Base-by-base conservation (phyloP, 139 green algal species). In the Chlamydomonas sp. region DNA sequence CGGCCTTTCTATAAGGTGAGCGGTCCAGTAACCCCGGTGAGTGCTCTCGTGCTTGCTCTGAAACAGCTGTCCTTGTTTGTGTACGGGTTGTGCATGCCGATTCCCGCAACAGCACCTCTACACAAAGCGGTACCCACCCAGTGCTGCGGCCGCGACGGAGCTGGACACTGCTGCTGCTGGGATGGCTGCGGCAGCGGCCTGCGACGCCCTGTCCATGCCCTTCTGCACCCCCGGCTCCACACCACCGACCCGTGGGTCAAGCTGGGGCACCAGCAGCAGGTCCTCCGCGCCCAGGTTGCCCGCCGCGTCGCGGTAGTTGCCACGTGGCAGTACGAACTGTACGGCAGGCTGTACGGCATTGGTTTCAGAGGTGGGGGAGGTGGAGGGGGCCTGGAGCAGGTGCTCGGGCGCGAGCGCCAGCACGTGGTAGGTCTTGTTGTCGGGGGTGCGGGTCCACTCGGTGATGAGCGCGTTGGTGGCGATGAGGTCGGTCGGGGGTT, bases 261-360 rank as follows among this genome's bases (percentile, higher is more conserved):
- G 18, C 16, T 67, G 17, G 5, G 17, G 18, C 9, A 12, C 4
- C 49, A 88, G 14, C 74, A 15, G 1, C 20, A 88, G 63, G 17
- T 77, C 74, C 31, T 77, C 68, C 18, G 0, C 5, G 16, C 83
- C 83, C 2, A 17, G 49, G 57, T 88, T 88, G 16, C 63, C 1
- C 5, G 83, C 83, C 49, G 14, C n/a, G 17, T 88, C 83, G 20
- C 5, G 16, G 83, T 88, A 88, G 15, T 10, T 9, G 5, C 15
- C 18, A 1, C 63, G 16, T 0, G 74, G 62, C 17, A 88, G 63
- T 31, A 4, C 3, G 57, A 88, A 88, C 16, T 58, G 18, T 5
- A 82, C 77, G 49, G 12, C 66, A 9, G 12, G 31, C 31, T 49
- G 31, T 49, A 18, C 12, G 12, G 66, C 66, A 10, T 14, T 71